Evolutionary conservation across 306 rosid genomes (phyloP).

Genomic region (Citrullus colocynthis): DNA sequence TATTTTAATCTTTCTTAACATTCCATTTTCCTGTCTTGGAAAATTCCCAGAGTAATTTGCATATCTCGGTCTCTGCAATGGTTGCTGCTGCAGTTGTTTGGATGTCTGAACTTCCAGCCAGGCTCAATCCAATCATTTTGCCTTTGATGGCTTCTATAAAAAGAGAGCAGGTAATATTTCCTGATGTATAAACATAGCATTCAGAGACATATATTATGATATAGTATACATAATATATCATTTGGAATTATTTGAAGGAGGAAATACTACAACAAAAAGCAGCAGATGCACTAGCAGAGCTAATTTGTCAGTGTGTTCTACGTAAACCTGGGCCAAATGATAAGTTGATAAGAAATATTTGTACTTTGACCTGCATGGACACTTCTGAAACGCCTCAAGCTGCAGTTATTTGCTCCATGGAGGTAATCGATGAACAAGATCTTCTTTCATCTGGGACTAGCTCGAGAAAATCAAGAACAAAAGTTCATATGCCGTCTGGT

Average conservation of each 20-base stretch:
- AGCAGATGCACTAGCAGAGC: constrained; percentile 94
- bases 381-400: constrained; percentile 96
- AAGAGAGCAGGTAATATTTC: constrained; percentile 73
- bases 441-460: constrained; percentile 46
- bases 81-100: constrained; percentile 93
- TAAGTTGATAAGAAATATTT: constrained; percentile 79
- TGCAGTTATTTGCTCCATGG: constrained; percentile 54
- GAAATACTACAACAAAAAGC: constrained; percentile 87
- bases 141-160: constrained; percentile 93
- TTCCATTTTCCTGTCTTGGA: constrained; percentile 19
- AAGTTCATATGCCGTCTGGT: constrained; percentile 55
- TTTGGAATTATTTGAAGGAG: constrained; percentile 45
- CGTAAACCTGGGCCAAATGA: constrained; percentile 92
- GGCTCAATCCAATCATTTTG: constrained; percentile 79
- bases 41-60: constrained; percentile 73
- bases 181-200: background rate
- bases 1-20: constrained; percentile 10
- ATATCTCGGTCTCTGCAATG: constrained; percentile 75
- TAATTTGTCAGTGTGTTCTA: constrained; percentile 61
- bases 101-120: constrained; percentile 86
- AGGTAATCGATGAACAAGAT: constrained; percentile 79
- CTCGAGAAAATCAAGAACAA: constrained; percentile 53
- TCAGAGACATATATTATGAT: background rate
- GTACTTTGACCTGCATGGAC: constrained; percentile 78
- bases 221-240: background rate